Evolutionary conservation across 495 filamentous ascomycete genomes (phyloP).

Genomic region (Aspergillus wentii): DNA sequence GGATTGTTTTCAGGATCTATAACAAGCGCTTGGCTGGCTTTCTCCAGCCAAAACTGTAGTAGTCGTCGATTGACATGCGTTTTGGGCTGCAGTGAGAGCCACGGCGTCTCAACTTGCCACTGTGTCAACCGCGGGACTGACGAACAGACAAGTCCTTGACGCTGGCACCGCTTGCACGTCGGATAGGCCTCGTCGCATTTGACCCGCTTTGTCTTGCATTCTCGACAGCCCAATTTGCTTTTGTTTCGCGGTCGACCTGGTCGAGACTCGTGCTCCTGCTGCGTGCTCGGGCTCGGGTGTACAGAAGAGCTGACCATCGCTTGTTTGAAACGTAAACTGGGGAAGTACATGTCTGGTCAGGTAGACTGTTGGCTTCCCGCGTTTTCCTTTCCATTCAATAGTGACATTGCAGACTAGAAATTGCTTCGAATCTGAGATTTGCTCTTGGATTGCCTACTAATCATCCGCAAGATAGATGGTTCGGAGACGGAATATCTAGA

Average conservation of each 20-base stretch:
- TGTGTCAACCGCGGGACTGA: slow-evolving; percentile 6
- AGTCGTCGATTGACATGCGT: slow-evolving; percentile 6
- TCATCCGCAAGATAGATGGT: too few relatives aligned
- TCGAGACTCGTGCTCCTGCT: slow-evolving; percentile 7
- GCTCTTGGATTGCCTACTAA: neutral
- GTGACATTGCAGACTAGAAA: slow-evolving; percentile 1
- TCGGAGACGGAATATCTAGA: too few relatives aligned
- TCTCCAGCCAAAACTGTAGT: slow-evolving; percentile 14
- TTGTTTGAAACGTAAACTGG: slow-evolving; percentile 9
- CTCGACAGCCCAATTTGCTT: slow-evolving; percentile 13
- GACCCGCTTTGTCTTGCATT: slow-evolving; percentile 33
- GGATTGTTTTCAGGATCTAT: slow-evolving; percentile 11
- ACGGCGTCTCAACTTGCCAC: slow-evolving; percentile 13
- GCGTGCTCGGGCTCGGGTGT: slow-evolving; percentile 7
- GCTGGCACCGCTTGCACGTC: slow-evolving; percentile 46
- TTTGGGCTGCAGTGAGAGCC: slow-evolving; percentile 7
- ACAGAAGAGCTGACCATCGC: slow-evolving; percentile 5
- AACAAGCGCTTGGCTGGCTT: slow-evolving; percentile 6
- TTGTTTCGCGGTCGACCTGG: slow-evolving; percentile 8
- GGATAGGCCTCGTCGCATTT: slow-evolving; percentile 62
- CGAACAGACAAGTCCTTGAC: slow-evolving; percentile 10
- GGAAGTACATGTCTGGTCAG: slow-evolving; percentile 4
- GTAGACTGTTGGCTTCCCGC: neutral
- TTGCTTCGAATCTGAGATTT: neutral
- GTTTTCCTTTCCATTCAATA: slow-evolving; percentile 1